Evolutionary conservation across 2,329 filamentous ascomycete genomes (phyloP), one percentile per base, ranked within the genome.

Genomic region (Cladosporium sp.): DNA sequence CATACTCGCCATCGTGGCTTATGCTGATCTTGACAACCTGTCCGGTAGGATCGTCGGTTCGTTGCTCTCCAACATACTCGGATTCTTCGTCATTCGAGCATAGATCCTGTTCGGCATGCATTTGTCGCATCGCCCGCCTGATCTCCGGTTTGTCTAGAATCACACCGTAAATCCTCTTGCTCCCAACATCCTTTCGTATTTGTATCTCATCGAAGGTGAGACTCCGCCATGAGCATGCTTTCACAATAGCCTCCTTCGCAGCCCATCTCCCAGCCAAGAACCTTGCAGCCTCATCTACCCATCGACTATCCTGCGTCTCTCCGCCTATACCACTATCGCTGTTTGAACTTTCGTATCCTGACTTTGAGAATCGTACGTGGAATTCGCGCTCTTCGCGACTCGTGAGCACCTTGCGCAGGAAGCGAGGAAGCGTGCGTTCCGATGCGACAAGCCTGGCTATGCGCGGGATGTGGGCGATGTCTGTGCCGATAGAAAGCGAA

Each of bases 1-100:
- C 91, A 74, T 92, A 96, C 7, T 90, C 87, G 1, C 84, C 87
- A 72, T 97, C 92, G 71, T 97, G 92, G 67, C 88, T 94, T 66
- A 97, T 95, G 60, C 88, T 93, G 45, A 96, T 71, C 67, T 84
- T 79, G 14, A 86, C 90, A 51, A 84, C 77, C 64, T 85, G 82
- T n/a, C 74, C 75, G 15, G 56, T 19, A 17, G 20, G 34, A 14
- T 51, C 40, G 19, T 34, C 34, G n/a, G 11, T n/a, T 17, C 22
- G 25, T n/a, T 36, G 5, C 22, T 34, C 28, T 11, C 11, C 30
- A 3, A 9, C 8, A 34, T 34, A 12, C 30, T 34, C 25, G 25
- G 25, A 25, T 25, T n/a, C 40, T 43, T 20, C 19, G n/a, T 25
- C n/a, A 5, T 45, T 28, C 19, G 14, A 64, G 5, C 17, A 3